Base-by-base conservation (phyloP, 352 stramenopile genomes). In the Phytopythium helicoides region DNA sequence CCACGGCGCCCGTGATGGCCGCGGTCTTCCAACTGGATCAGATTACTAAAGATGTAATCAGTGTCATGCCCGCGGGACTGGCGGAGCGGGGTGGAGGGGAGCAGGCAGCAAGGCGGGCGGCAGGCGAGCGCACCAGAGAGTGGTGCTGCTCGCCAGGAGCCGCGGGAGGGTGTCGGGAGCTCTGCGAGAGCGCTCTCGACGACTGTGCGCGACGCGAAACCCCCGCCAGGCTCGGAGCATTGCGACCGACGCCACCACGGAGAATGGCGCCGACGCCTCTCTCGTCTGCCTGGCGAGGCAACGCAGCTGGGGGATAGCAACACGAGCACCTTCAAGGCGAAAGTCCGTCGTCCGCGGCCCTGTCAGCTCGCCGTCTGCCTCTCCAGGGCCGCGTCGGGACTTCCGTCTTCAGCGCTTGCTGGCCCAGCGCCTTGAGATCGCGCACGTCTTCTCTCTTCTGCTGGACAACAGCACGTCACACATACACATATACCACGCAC, bases 1-100 rank as follows among this genome's bases (percentile, higher is more conserved):
- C n/a, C n/a, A n/a, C n/a, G n/a, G n/a, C n/a, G n/a, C n/a, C n/a
- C n/a, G n/a, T n/a, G n/a, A n/a, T n/a, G n/a, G n/a, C n/a, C n/a
- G n/a, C n/a, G n/a, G n/a, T n/a, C n/a, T n/a, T n/a, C n/a, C n/a
- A n/a, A 78, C 79, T 87, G 79, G 68, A 90, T 90, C 79, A 52
- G 79, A 84, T 90, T 90, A 90, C 79, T 90, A 90, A 90, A 90
- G 79, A 87, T 78, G 69, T 25, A 54, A 52, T 50, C 47, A 44
- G 51, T 60, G 46, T 79, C 68, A 75, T 82, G 66, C 61, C 28
- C 62, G 72, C 56, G 34, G 15, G 42, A 22, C 19, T 44, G 49
- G 31, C 40, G 25, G 23, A 23, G 21, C 46, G 46, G 22, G 19
- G 22, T 7, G 4, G 31, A 39, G 8, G n/a, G 28, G 33, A 34